Evolutionary conservation across 805 yeast genomes (phyloP).

Genomic region (Ogataea nonfermentans): DNA sequence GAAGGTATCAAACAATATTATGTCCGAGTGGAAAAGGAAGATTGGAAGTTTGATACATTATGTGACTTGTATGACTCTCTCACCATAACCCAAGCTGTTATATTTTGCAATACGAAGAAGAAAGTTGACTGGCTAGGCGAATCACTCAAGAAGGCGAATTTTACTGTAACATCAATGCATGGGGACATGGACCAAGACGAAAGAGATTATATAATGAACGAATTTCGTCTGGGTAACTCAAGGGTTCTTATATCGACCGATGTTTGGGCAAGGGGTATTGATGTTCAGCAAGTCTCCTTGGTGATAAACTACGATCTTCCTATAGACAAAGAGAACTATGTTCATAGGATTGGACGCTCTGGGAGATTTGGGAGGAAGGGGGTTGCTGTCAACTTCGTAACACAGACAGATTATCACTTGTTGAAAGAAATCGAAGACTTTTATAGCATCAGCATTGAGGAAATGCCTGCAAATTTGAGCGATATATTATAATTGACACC

Average conservation of each 20-base stretch:
- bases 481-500: conserved; percentile 21
- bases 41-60: conserved; percentile 90
- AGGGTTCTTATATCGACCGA: conserved; percentile 92
- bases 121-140: conserved; percentile 89
- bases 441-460: conserved; percentile 86
- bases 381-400: conserved; percentile 92
- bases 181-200: conserved; percentile 94
- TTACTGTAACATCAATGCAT: conserved; percentile 93
- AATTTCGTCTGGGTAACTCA: conserved; percentile 91
- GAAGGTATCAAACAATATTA: conserved; percentile 95
- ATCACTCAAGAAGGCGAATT: conserved; percentile 71
- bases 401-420: conserved; percentile 69
- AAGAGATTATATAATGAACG: conserved; percentile 92
- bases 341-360: conserved; percentile 97
- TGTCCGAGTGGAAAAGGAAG: conserved; percentile 89
- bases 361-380: conserved; percentile 99
- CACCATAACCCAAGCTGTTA: conserved; percentile 95
- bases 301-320: conserved; percentile 95
- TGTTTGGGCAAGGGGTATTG: conserved; percentile 97
- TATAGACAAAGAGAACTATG: conserved; percentile 84
- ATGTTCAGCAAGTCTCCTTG: conserved; percentile 94
- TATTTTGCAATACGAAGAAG: conserved; percentile 93
- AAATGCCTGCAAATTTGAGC: conserved; percentile 69
- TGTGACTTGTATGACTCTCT: conserved; percentile 94
- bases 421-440: conserved; percentile 85